These are phyloP conservation scores for Fusarium abutilonis DNA, from an alignment of 2,329 filamentous ascomycete species.

Conservation along the genomic window DNA sequence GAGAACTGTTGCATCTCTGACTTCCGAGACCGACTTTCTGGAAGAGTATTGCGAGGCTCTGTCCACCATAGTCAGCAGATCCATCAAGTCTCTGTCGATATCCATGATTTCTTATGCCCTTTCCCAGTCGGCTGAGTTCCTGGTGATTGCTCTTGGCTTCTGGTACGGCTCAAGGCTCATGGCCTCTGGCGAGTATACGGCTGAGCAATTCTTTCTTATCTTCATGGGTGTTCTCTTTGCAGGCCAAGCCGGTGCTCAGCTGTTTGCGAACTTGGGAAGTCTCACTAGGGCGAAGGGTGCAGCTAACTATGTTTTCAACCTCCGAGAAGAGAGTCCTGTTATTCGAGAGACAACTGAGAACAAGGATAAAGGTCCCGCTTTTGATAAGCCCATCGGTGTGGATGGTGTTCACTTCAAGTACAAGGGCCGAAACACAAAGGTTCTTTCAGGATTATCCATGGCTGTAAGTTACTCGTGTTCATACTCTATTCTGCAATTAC, in stretches of 20 bases:
- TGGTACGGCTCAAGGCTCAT: conserved; percentile 46
- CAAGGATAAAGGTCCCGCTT: conserved; percentile 38
- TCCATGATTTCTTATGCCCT: conserved; percentile 30
- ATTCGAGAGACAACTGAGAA: conserved; percentile 53
- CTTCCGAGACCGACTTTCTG: conserved; percentile 50
- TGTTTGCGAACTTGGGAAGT: conserved; percentile 54
- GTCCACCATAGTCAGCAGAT: conserved; percentile 37
- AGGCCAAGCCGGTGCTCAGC: conserved; percentile 45
- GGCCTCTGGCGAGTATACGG: conserved; percentile 50
- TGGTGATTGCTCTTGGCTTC: conserved; percentile 50
- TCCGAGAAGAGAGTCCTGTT: conserved; percentile 48
- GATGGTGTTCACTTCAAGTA: conserved; percentile 25
- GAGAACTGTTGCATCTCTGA: conserved; percentile 55
- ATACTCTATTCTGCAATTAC: conserved; percentile 31
- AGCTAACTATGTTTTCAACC: conserved; percentile 58
- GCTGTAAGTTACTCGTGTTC: not conserved
- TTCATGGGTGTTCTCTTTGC: conserved; percentile 55
- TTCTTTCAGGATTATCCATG: conserved; percentile 20
- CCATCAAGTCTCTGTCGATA: conserved; percentile 12
- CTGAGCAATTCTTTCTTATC: conserved; percentile 54
- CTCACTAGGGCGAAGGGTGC: conserved; percentile 58
- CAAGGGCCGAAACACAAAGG: conserved; percentile 9
- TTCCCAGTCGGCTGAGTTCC: conserved; percentile 46
- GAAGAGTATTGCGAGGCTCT: conserved; percentile 49
- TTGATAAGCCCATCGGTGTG: conserved; percentile 23